phyloP scores from a whole-genome alignment of 345 rosid species.

The Orychophragmus violaceus region DNA sequence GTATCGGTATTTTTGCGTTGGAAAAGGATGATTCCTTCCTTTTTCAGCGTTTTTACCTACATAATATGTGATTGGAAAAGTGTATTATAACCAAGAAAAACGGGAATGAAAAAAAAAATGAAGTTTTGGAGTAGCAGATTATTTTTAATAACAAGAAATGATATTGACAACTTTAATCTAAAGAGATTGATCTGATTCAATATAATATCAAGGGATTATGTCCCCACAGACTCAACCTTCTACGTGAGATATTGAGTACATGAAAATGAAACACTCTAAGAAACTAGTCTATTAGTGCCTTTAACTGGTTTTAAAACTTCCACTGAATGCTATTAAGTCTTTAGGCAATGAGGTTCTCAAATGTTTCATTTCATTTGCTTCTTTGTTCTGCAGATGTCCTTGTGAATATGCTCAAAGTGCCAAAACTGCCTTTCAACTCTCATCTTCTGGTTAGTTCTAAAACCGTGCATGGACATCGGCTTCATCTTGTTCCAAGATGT shows the following conservation, averaged over 20 bases:
- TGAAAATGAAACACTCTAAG: background rate
- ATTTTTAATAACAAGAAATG: background rate
- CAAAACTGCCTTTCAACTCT: too few species aligned
- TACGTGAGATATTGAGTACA: background rate
- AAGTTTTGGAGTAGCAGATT: constrained; percentile 8
- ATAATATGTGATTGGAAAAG: background rate
- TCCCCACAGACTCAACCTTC: background rate
- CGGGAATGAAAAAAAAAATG: background rate
- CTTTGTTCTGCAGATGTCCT: too few species aligned
- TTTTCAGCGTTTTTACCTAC: constrained; percentile 26
- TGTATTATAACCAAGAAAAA: constrained; percentile 15
- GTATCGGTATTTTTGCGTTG: constrained; percentile 19
- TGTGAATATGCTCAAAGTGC: too few species aligned
- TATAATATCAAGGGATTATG: background rate
- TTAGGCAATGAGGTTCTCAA: too few species aligned
- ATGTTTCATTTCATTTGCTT: too few species aligned
- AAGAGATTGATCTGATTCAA: background rate
- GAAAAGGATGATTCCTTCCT: constrained; percentile 6
- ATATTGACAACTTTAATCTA: background rate
- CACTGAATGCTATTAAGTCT: too few species aligned
- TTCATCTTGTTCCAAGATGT: too few species aligned
- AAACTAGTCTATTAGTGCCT: background rate
- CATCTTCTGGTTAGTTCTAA: too few species aligned
- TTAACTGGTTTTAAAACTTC: background rate
- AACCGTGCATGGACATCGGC: too few species aligned